Percentiles rank a stretch among this genome's conserved stretches.
phyloP scores from a whole-genome alignment of 768 basidiomycete species.

The Rubroboletus pulcherrimus region DNA sequence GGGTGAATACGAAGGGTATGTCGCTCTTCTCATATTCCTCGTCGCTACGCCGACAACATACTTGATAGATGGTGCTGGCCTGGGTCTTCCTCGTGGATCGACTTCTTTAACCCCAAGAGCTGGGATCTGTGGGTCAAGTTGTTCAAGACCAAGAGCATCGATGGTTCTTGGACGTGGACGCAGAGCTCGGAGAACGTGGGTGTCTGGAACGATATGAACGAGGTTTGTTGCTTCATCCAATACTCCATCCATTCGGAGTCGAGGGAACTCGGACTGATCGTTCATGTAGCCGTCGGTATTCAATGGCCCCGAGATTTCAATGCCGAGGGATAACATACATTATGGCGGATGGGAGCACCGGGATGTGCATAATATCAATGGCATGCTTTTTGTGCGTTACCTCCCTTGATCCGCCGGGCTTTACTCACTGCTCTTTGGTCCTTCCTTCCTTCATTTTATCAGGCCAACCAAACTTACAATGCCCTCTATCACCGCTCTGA shows the following conservation, averaged over 20 bases:
- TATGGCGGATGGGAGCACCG: slow-evolving; percentile 97
- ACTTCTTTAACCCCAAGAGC: slow-evolving; percentile 88
- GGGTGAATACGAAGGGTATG: slow-evolving; percentile 82
- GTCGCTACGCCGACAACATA: background rate
- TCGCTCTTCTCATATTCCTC: background rate
- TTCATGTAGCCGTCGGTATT: slow-evolving; percentile 86
- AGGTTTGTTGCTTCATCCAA: slow-evolving; percentile 47
- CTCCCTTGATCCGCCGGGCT: background rate
- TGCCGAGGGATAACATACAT: slow-evolving; percentile 76
- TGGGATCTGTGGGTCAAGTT: slow-evolving; percentile 91
- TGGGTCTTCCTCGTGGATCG: slow-evolving; percentile 94
- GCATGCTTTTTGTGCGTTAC: slow-evolving; percentile 79
- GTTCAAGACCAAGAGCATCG: slow-evolving; percentile 60
- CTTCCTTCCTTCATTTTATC: background rate
- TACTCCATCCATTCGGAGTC: background rate
- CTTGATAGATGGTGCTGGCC: slow-evolving; percentile 83
- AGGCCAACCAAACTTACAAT: slow-evolving; percentile 83
- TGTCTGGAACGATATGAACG: slow-evolving; percentile 99
- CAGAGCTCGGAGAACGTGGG: slow-evolving; percentile 79
- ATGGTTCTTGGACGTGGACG: slow-evolving; percentile 68
- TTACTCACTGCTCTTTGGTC: background rate
- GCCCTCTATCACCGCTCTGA: slow-evolving; percentile 74
- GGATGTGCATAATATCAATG: slow-evolving; percentile 96
- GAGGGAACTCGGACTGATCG: background rate
- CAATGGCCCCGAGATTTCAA: slow-evolving; percentile 94